Evolutionary conservation across 2,329 filamentous ascomycete genomes (phyloP).

Genomic region (Aspergillus ochraceus): DNA sequence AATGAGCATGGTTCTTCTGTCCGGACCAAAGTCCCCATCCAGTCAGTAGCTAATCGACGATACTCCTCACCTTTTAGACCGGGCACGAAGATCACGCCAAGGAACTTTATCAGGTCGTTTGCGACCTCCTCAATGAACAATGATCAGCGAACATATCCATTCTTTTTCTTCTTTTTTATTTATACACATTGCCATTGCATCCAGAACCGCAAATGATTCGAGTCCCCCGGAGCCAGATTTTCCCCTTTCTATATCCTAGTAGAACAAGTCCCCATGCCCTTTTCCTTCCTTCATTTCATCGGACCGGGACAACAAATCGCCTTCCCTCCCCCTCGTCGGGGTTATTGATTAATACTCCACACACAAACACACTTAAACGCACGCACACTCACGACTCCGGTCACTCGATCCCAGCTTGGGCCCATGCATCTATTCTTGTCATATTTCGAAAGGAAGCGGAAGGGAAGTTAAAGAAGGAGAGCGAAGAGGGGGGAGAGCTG

Average conservation of each 20-base stretch:
- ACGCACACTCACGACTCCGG: neutral
- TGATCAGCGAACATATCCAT: slow-evolving; percentile 5
- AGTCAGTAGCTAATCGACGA: neutral
- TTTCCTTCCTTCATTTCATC: neutral
- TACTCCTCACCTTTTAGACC: slow-evolving; percentile 24
- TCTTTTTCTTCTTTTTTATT: neutral
- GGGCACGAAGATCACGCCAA: slow-evolving; percentile 47
- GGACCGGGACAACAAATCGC: neutral
- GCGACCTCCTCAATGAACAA: slow-evolving; percentile 32
- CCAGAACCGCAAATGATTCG: neutral
- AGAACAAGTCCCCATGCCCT: neutral
- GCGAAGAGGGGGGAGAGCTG: neutral
- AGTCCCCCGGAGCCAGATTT: neutral
- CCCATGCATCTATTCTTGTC: neutral
- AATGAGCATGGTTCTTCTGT: neutral
- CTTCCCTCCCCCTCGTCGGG: no score
- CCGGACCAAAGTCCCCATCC: neutral
- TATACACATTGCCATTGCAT: neutral
- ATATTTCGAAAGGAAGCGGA: neutral
- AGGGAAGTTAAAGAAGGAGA: neutral
- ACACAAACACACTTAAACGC: neutral
- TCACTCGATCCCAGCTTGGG: neutral
- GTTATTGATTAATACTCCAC: neutral
- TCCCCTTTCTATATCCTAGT: neutral
- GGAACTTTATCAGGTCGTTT: slow-evolving; percentile 49